Evolutionary conservation across 2,329 filamentous ascomycete species (phyloP), one percentile per base, ranked within the genome.

Genomic region (Fusarium subtropicale): DNA sequence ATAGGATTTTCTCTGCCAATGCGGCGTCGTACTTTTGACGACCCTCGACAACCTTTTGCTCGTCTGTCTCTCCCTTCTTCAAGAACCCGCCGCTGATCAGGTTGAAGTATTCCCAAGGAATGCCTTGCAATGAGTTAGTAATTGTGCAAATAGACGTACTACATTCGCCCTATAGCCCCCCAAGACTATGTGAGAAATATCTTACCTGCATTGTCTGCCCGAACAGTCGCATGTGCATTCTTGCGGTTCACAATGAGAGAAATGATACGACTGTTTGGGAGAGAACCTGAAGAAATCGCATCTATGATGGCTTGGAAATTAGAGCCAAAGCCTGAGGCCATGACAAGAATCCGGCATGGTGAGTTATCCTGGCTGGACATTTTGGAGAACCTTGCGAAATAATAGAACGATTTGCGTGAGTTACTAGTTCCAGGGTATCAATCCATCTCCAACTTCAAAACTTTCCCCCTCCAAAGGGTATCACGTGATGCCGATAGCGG

Each of bases 221-320:
- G 77, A 44, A 71, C 63, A 26, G 65, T 81, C 7, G 85, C 84
- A 62, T 80, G 82, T 16, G 84, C 85, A 26, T 79, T 84, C 63
- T 78, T 80, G 34, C 84, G 79, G 75, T 87, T 87, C 31, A 83
- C 81, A 16, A 84, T 77, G 46, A 88, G 80, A 51, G 78, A 79
- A 64, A 83, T 76, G 64, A 88, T 86, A 34, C 76, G 75, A 59
- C 82, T 81, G 45, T 79, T 71, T 12, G 77, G 75, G 24, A 87
- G 81, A 38, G 72, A 71, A 6, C 79, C 81, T 3, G 76, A 73
- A 20, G 79, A 74, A 28, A 83, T 77, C 47, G 80, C 82, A 71
- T 87, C 83, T 54, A 87, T 84, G 52, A 97, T 85, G 60, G 92
- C 92, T 82, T 96, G 91, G 24, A 94, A 88, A 77, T 95, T 96